These are phyloP conservation scores for Nitzschia sp. DNA, from an alignment of 108 stramenopile species.

Conservation along the genomic window DNA sequence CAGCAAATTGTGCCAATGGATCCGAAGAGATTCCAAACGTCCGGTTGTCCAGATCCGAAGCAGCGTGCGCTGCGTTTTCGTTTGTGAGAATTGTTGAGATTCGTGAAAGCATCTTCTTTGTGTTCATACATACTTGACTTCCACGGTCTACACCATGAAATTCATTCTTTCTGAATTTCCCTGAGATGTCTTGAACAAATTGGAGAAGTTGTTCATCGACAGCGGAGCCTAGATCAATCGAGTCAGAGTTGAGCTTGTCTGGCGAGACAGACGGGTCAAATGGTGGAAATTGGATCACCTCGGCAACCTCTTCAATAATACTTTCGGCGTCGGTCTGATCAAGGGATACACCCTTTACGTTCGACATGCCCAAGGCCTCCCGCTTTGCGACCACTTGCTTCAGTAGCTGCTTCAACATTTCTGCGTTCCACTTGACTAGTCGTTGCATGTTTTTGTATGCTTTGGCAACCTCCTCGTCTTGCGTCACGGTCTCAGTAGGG, in stretches of 20 bases:
- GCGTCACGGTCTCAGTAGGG: background rate
- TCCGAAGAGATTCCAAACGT: conserved; percentile 42
- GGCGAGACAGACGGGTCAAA: conserved; percentile 5
- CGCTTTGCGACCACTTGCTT: conserved; percentile 19
- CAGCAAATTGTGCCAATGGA: conserved; percentile 42
- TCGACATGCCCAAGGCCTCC: background rate
- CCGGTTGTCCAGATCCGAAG: background rate
- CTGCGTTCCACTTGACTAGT: conserved; percentile 30
- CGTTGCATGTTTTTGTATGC: conserved; percentile 15
- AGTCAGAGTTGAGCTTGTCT: conserved; percentile 3
- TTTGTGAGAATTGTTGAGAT: conserved; percentile 5
- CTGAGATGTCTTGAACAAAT: conserved; percentile 28
- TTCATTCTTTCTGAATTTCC: conserved; percentile 24
- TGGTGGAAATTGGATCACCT: conserved; percentile 15
- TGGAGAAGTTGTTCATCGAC: conserved; percentile 19
- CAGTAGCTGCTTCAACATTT: conserved; percentile 21
- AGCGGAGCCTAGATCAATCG: background rate
- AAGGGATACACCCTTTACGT: background rate
- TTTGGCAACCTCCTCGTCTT: conserved; percentile 1
- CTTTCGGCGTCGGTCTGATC: background rate
- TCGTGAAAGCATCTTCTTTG: conserved; percentile 35
- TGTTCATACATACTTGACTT: conserved; percentile 42
- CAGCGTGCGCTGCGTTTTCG: background rate
- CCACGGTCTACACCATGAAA: conserved; percentile 49
- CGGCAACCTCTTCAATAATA: conserved; percentile 21